Conservation (phyloP, 306 rosid species). For the Hippophae gyantsensis region DNA sequence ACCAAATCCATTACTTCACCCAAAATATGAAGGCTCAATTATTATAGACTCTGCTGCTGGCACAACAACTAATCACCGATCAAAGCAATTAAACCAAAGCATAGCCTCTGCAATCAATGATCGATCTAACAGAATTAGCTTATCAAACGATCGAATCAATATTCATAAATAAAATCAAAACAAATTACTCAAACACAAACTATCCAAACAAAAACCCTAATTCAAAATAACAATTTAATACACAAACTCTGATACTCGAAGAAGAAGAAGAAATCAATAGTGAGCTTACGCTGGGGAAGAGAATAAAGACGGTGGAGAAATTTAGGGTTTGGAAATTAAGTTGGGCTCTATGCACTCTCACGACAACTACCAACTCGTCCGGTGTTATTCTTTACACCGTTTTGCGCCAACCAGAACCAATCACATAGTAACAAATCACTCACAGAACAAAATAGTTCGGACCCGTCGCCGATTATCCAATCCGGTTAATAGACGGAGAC, state of each 20-base stretch:
- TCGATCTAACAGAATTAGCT: conserved; percentile 31
- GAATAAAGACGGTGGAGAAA: conserved; percentile 4
- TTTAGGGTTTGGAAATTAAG: conserved; percentile 29
- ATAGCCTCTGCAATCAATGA: conserved; percentile 24
- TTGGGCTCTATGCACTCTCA: conserved; percentile 4
- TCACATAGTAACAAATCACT: conserved; percentile 6
- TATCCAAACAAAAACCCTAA: conserved; percentile 2
- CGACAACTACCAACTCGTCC: conserved; percentile 28
- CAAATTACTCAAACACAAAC: not conserved
- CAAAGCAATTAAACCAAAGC: conserved; percentile 22
- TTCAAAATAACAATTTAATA: not conserved
- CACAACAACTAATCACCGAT: conserved; percentile 15
- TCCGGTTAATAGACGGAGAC: conserved; percentile 22
- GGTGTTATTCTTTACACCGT: conserved; percentile 23
- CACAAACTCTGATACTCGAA: no score
- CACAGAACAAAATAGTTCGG: conserved; percentile 39
- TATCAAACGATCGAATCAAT: conserved; percentile 15
- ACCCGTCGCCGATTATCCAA: conserved; percentile 54
- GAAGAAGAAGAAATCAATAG: not conserved
- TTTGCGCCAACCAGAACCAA: conserved; percentile 34
- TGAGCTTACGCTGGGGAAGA: not conserved
- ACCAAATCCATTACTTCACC: conserved; percentile 57
- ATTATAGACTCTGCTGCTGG: conserved; percentile 32
- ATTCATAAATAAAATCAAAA: not conserved
- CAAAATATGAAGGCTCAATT: conserved; percentile 18